Evolutionary conservation across 164 flowering plant genomes (phyloP).

Genomic region (Kalanchoe fedtschenkoi): DNA sequence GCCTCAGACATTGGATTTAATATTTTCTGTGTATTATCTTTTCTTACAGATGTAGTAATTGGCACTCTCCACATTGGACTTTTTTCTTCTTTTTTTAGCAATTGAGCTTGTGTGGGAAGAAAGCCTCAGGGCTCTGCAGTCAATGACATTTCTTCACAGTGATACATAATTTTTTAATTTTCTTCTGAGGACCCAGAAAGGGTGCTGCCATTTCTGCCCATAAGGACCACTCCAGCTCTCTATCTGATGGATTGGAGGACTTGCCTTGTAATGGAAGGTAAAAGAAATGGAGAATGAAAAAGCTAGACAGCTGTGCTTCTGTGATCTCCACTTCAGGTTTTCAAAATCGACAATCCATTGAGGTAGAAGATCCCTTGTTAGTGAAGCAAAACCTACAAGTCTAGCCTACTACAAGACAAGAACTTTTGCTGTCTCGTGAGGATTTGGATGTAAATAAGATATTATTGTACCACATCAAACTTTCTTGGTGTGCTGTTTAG

Average conservation of each 20-base stretch:
- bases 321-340: background rate
- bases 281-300: slow-evolving; percentile 4
- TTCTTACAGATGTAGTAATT: background rate
- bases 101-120: slow-evolving; percentile 7
- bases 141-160: slow-evolving; percentile 14
- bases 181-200: slow-evolving; percentile 16
- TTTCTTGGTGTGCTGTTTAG: background rate
- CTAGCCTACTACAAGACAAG: slow-evolving; percentile 1
- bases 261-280: slow-evolving; percentile 15
- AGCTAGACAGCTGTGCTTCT: background rate
- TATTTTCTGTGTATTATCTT: background rate
- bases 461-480: background rate
- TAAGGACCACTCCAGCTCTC: slow-evolving; percentile 9
- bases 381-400: slow-evolving; percentile 19
- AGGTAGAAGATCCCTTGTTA: slow-evolving; percentile 20
- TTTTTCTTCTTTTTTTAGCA: slow-evolving; percentile 17
- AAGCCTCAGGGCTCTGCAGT: slow-evolving; percentile 15
- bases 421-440: background rate
- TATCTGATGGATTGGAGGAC: slow-evolving; percentile 7
- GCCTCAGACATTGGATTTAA: slow-evolving; percentile 13
- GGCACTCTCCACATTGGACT: slow-evolving; percentile 12
- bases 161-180: slow-evolving; percentile 9
- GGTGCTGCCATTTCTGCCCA: slow-evolving; percentile 14
- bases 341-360: slow-evolving; percentile 1
- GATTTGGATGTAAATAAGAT: too few species aligned